Evolutionary conservation across 257 asterid species (phyloP), one percentile per base, ranked within the genome.

Genomic region (Solanum pennellii): DNA sequence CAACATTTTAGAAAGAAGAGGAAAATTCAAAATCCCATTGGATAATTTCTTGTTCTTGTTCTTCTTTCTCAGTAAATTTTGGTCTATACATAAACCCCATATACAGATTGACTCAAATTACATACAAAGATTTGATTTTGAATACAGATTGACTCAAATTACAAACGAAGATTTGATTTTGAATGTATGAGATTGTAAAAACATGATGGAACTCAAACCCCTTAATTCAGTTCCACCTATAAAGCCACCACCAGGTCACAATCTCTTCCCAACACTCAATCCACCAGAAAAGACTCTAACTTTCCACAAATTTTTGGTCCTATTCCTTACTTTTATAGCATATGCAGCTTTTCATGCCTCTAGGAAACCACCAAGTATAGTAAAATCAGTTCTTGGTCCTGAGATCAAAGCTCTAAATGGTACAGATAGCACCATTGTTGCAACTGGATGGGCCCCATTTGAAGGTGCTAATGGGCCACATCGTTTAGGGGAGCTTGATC

Each of bases 311-410:
- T 88, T 93, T 23, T 86, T 94, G 21, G 96, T 94, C 62, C 94
- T 97, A 66, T 20, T 89, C 88, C 92, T 97, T 89, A 95, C 99
- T 47, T 97, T 94, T 90, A 39, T 89, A 23, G 98, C 98, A 52
- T 97, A 97, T 91, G 95, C 98, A 33, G 75, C 98, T 83, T 97
- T 97, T 91, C 99, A 97, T 29, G 96, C 98, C 49, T 95, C 99
- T 87, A 96, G 99, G 16, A 97, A 97, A 87, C 99, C 99, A 83
- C 99, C 98, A 45, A 97, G 99, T 92, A 97, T 97, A 60, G 99
- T 97, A 85, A 97, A 97, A 92, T 95, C 98, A 59, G 82, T 94
- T 25, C 95, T 97, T 73, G 95, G 96, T 18, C 94, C 95, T 27
- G 94, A 95, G 89, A 86, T 94, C 89, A 89, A 79, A 85, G 75